Percentiles rank a stretch among this genome's conserved stretches.
These are phyloP conservation scores for Boletus pseudopeckii DNA, from an alignment of 768 basidiomycete species.

Conservation along the genomic window DNA sequence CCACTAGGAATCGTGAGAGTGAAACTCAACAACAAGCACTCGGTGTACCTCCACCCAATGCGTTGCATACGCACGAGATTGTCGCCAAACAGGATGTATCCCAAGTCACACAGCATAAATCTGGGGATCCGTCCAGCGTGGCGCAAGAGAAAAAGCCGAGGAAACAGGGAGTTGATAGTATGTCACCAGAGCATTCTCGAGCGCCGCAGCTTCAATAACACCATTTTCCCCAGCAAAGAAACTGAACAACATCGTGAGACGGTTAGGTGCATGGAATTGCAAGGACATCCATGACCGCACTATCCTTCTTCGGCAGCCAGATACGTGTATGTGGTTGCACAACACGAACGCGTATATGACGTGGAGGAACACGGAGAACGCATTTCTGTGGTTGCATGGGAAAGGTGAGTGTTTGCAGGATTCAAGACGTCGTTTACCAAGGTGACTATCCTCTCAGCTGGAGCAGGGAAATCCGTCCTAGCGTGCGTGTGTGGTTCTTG, in stretches of 20 bases:
- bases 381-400: constrained; percentile 14
- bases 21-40: not conserved
- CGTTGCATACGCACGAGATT: not conserved
- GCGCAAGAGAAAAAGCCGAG: not conserved
- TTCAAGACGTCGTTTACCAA: not conserved
- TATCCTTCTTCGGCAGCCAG: not conserved
- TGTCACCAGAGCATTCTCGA: not conserved
- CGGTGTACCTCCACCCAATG: not conserved
- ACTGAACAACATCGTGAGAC: not conserved
- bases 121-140: not conserved
- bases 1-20: constrained; percentile 3
- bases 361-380: not conserved
- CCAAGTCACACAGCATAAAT: too few species aligned
- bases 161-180: not conserved
- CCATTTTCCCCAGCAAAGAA: not conserved
- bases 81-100: too few species aligned
- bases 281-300: not conserved
- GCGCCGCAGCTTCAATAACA: not conserved
- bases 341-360: not conserved
- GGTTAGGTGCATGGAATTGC: constrained; percentile 5
- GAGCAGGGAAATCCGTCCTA: constrained; percentile 16
- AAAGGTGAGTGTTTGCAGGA: constrained; percentile 1
- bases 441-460: not conserved
- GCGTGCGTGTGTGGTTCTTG: not conserved
- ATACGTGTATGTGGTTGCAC: constrained; percentile 13